Evolutionary conservation across 257 asterid species (phyloP).

Genomic region (Solanum lycopersicoides): DNA sequence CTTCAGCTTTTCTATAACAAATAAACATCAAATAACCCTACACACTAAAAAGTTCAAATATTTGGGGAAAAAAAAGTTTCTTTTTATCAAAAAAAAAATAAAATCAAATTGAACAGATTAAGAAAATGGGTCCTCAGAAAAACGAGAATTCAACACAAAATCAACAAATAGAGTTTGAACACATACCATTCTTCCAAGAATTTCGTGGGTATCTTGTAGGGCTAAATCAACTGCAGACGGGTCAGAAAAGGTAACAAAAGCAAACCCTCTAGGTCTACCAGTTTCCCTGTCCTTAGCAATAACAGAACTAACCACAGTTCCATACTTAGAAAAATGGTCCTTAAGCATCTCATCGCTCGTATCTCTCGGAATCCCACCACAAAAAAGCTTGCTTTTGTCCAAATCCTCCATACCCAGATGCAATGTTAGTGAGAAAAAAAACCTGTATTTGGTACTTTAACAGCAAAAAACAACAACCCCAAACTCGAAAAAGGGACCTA

Average conservation of each 20-base stretch:
- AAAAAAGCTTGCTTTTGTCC: conserved; percentile 72
- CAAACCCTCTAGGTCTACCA: conserved; percentile 77
- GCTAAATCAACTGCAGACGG: conserved; percentile 59
- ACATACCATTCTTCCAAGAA: conserved; percentile 66
- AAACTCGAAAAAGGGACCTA: background rate
- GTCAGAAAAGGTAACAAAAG: conserved; percentile 71
- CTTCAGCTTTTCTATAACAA: background rate
- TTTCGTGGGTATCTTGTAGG: conserved; percentile 58
- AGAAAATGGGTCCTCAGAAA: background rate
- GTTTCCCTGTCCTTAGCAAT: conserved; percentile 53
- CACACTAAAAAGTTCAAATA: background rate
- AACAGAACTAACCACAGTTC: conserved; percentile 45
- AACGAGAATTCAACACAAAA: background rate
- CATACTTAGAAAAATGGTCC: conserved; percentile 59
- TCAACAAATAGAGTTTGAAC: background rate
- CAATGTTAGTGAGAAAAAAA: background rate
- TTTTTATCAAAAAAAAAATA: background rate
- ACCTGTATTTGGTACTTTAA: background rate
- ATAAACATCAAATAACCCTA: background rate
- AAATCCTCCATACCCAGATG: conserved; percentile 44
- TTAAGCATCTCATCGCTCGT: conserved; percentile 58
- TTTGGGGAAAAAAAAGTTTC: background rate
- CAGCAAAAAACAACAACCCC: background rate
- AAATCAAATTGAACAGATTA: background rate
- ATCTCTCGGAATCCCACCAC: conserved; percentile 88